Evolutionary conservation across 352 stramenopile genomes (phyloP).

Genomic region (Pythium inflatum): DNA sequence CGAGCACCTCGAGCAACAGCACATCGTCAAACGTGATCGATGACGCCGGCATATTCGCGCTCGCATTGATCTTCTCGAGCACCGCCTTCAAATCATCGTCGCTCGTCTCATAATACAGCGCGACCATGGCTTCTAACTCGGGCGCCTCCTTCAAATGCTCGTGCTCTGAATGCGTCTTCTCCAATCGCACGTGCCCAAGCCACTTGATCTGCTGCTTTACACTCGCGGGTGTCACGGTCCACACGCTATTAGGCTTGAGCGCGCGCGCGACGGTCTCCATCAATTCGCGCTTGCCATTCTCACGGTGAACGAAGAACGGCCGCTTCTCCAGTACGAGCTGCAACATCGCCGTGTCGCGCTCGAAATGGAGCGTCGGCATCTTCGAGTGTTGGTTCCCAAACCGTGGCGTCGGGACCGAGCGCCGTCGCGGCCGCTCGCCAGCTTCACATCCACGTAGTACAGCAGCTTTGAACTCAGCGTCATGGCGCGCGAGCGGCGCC

Average conservation of each 20-base stretch:
- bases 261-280: slow-evolving; percentile 2
- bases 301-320: slow-evolving; percentile 9
- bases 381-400: background rate
- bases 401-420: slow-evolving; percentile 12
- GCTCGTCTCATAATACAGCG: slow-evolving; percentile 5
- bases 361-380: slow-evolving; percentile 1
- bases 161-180: slow-evolving; percentile 5
- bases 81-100: background rate
- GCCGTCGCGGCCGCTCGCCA: background rate
- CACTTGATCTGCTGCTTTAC: slow-evolving; percentile 17
- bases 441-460: background rate
- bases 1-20: slow-evolving; percentile 4
- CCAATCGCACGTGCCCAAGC: slow-evolving; percentile 3
- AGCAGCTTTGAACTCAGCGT: slow-evolving; percentile 18
- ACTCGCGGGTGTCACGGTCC: background rate
- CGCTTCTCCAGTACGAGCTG: slow-evolving; percentile 17
- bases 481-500: slow-evolving; percentile 10
- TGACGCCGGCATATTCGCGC: background rate
- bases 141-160: background rate
- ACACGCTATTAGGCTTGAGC: slow-evolving; percentile 12
- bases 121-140: background rate
- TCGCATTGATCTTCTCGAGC: background rate
- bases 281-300: background rate
- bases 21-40: slow-evolving; percentile 17
- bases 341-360: slow-evolving; percentile 11